phyloP scores from a whole-genome alignment of 2,329 filamentous ascomycete genomes.

The Alternaria angustiovoidea region DNA sequence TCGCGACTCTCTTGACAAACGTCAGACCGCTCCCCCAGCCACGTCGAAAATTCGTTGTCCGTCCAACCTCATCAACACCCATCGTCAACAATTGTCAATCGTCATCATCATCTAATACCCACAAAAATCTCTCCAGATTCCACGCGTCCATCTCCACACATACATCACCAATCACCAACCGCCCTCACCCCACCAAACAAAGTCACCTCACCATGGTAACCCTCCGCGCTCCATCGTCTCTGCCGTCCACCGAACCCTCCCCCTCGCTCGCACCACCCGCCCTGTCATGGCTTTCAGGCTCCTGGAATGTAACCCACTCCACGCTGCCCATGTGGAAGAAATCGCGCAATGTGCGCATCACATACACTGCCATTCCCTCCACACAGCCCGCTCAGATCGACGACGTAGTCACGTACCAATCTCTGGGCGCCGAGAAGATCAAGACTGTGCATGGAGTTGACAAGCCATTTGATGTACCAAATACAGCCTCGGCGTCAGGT shows the following conservation, averaged over 20 bases:
- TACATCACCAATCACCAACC: constrained; percentile 3
- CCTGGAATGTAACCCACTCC: constrained; percentile 51
- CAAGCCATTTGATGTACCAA: constrained; percentile 51
- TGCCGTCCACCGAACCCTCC: constrained; percentile 21
- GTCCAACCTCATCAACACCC: constrained; percentile 9
- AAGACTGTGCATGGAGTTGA: constrained; percentile 74
- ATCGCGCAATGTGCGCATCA: constrained; percentile 81
- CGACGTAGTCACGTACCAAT: constrained; percentile 76
- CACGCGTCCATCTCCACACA: constrained; percentile 11
- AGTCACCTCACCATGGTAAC: constrained; percentile 23
- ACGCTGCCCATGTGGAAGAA: constrained; percentile 74
- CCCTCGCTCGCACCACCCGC: constrained; percentile 46
- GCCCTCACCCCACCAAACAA: background rate
- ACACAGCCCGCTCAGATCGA: constrained; percentile 60
- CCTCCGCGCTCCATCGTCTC: constrained; percentile 41
- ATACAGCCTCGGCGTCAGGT: constrained; percentile 9
- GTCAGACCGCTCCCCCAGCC: background rate
- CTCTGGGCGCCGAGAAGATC: constrained; percentile 58
- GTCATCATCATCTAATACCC: constrained; percentile 8
- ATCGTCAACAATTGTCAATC: background rate
- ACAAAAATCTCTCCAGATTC: constrained; percentile 12
- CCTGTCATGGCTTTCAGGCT: constrained; percentile 42
- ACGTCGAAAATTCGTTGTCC: constrained; percentile 7
- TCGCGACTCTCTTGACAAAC: background rate
- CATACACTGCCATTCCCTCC: constrained; percentile 63